Evolutionary conservation across 345 rosid species (phyloP).

Genomic region (Theobroma cacao): DNA sequence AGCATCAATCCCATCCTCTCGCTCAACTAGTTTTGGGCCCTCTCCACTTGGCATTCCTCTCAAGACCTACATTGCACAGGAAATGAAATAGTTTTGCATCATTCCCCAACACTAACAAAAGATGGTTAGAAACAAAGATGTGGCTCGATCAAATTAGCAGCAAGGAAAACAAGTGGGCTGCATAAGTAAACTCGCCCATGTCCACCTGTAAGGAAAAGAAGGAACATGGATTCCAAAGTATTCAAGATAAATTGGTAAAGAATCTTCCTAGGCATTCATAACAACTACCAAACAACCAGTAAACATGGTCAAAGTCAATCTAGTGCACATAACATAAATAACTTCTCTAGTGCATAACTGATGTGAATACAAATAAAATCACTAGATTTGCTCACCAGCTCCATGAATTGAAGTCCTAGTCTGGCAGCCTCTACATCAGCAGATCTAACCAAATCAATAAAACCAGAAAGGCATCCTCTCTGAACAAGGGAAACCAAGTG

Average conservation of each 20-base stretch:
- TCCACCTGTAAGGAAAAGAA: not conserved
- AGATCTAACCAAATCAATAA: slow-evolving; percentile 79
- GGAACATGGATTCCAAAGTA: not conserved
- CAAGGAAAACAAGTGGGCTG: not conserved
- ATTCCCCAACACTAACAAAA: not conserved
- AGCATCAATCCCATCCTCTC: slow-evolving; percentile 93
- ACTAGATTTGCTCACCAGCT: slow-evolving; percentile 64
- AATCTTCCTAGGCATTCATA: not conserved
- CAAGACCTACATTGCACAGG: slow-evolving; percentile 50
- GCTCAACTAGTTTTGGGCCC: slow-evolving; percentile 86
- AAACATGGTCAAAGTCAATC: not conserved
- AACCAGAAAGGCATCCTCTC: slow-evolving; percentile 82
- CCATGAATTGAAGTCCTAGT: slow-evolving; percentile 93
- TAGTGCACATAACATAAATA: not conserved
- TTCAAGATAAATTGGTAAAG: not conserved
- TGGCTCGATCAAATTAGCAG: not conserved
- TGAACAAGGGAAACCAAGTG: slow-evolving; percentile 73
- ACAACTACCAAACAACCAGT: not conserved
- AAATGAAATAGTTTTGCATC: not conserved
- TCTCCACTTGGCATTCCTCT: slow-evolving; percentile 91
- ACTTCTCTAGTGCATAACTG: not conserved
- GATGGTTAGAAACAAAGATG: not conserved
- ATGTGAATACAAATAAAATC: slow-evolving; percentile 3
- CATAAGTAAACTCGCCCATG: not conserved
- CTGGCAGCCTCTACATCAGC: slow-evolving; percentile 83